phyloP scores from a whole-genome alignment of 345 rosid genomes.

The Eucalyptus grandis region DNA sequence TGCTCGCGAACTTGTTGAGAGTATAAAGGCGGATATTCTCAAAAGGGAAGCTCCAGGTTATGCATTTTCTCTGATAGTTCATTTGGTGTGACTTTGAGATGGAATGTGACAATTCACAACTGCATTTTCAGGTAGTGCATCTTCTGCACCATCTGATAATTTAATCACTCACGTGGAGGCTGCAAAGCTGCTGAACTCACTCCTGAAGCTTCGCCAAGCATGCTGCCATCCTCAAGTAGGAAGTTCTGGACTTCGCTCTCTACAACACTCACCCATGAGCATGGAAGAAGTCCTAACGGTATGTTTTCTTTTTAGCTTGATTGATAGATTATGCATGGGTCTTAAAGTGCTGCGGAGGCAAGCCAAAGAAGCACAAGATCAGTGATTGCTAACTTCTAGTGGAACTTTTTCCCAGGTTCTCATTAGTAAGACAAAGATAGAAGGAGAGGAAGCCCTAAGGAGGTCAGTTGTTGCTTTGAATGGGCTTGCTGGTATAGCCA shows the following conservation, averaged over 20 bases:
- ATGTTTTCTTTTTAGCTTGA: not conserved
- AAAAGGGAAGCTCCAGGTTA: conserved; percentile 58
- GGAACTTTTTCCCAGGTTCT: conserved; percentile 47
- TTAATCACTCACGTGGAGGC: conserved; percentile 75
- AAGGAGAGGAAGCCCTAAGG: conserved; percentile 95
- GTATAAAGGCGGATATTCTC: conserved; percentile 68
- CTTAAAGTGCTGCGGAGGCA: not conserved
- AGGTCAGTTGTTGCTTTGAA: conserved; percentile 74
- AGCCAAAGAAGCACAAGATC: not conserved
- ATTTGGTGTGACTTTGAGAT: not conserved
- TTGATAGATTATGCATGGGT: not conserved
- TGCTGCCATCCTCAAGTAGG: conserved; percentile 99
- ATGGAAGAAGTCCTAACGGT: conserved; percentile 94
- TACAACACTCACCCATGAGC: conserved; percentile 92
- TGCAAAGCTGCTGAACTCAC: conserved; percentile 76
- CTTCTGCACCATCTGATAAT: conserved; percentile 27
- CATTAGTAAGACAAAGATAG: conserved; percentile 78
- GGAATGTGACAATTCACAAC: not conserved
- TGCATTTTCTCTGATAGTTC: not conserved
- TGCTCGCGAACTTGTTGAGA: conserved; percentile 80
- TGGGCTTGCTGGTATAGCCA: conserved; percentile 88
- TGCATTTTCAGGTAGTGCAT: conserved; percentile 26
- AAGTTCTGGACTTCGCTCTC: conserved; percentile 82
- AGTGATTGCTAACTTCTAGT: not conserved
- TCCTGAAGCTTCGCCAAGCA: conserved; percentile 97